Evolutionary conservation across 179 eudicot genomes (phyloP).

Genomic region (Camellia oleifera): DNA sequence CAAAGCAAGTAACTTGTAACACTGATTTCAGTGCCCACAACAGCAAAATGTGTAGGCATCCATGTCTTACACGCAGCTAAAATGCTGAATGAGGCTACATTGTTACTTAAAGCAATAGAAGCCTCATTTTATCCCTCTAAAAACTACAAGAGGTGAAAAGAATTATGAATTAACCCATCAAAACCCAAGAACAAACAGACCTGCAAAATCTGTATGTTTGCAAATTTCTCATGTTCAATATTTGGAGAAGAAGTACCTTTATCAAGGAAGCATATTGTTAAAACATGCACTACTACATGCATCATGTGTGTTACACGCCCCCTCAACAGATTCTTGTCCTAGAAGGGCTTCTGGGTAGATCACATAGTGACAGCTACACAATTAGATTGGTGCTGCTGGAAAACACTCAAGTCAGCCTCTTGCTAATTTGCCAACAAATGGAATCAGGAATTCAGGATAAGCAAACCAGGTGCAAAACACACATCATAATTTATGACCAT

Average conservation of each 20-base stretch:
- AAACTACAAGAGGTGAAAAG: background rate
- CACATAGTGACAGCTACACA: background rate
- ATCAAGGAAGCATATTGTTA: no score
- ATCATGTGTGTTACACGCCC: no score
- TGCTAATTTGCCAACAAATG: background rate
- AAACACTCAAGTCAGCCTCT: background rate
- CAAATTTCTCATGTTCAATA: no score
- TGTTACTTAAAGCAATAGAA: background rate
- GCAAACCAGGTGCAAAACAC: no score
- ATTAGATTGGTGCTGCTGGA: background rate
- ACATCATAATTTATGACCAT: no score
- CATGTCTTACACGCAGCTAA: background rate
- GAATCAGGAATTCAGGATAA: no score
- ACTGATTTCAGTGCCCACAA: background rate
- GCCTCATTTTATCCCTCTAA: background rate
- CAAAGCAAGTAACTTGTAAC: background rate
- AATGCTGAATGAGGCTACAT: background rate
- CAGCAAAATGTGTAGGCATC: background rate
- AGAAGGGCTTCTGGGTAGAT: background rate
- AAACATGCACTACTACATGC: no score
- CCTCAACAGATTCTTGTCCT: no score
- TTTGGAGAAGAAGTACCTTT: no score
- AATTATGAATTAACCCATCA: no score
- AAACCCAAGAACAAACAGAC: no score
- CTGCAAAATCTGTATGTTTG: no score